Conservation (phyloP, 2,329 filamentous ascomycete species). For the Diaporthe eres region DNA sequence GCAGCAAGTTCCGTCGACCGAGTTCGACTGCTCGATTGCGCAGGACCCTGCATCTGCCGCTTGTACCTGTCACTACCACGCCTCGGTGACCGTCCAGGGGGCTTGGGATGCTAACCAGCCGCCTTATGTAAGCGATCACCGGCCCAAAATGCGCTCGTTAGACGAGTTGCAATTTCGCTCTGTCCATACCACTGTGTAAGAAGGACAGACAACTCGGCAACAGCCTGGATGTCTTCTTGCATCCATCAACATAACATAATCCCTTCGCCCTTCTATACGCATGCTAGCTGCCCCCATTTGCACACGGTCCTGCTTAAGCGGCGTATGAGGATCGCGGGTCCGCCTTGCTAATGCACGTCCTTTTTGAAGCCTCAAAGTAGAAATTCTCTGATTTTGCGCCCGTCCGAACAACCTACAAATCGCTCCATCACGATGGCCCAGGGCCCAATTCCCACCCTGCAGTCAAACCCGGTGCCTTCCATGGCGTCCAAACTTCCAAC, state of each 20-base stretch:
- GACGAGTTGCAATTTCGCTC: slow-evolving; percentile 32
- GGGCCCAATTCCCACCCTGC: slow-evolving; percentile 40
- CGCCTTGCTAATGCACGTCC: slow-evolving; percentile 33
- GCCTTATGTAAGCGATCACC: slow-evolving; percentile 20
- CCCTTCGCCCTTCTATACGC: slow-evolving; percentile 14
- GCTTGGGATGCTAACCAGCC: background rate
- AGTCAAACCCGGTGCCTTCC: slow-evolving; percentile 16
- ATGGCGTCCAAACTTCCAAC: slow-evolving; percentile 41
- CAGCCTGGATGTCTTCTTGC: slow-evolving; percentile 15
- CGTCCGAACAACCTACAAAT: slow-evolving; percentile 11
- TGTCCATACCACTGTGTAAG: background rate
- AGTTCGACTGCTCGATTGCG: background rate
- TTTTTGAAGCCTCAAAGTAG: slow-evolving; percentile 26
- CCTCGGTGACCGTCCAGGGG: background rate
- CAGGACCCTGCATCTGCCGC: background rate
- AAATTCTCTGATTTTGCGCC: slow-evolving; percentile 34
- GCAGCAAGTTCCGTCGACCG: background rate
- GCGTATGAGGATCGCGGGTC: slow-evolving; percentile 23
- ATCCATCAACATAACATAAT: slow-evolving; percentile 23
- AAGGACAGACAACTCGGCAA: slow-evolving; percentile 19
- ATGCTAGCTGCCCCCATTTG: slow-evolving; percentile 19
- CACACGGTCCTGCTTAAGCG: slow-evolving; percentile 11
- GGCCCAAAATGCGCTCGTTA: slow-evolving; percentile 9
- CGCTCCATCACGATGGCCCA: slow-evolving; percentile 43
- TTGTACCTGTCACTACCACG: background rate